Base-by-base conservation (phyloP, 805 yeast species). In the Candida orba region DNA sequence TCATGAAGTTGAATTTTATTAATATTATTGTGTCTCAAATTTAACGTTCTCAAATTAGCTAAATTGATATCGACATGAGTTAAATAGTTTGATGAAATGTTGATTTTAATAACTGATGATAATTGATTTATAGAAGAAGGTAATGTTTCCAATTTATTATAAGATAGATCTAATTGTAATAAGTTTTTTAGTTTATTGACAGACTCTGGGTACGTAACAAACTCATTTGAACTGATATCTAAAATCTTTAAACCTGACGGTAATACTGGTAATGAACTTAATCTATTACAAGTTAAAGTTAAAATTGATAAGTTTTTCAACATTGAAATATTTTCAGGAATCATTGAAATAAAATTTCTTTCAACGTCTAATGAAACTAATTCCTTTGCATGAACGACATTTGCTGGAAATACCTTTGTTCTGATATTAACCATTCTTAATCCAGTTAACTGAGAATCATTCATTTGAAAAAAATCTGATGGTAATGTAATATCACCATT, bases 401-500 rank as follows among this genome's bases (percentile, higher is more conserved):
- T 81, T 14, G 70, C 59, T 2, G 97, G 97, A 57, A 90, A 84
- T 39, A 69, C 73, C 8, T 83, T 77, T 22, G 85, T 78, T 44
- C 93, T 82, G 52, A 84, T 84, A 49, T 79, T 72, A 1, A 85
- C 78, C 68, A 81, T 86, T 44, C 79, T 73, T 48, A 89, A 69
- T 42, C 76, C 75, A 24, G 75, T 72, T 54, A 89, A 68, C 55
- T 85, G 85, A 34, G 78, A 74, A 51, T 95, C 86, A 22, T 83
- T 64, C 40, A 67, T 76, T 58, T 88, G 95, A 54, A 90, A 79
- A 59, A 90, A 90, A 57, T 89, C 96, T 43, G 78, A 66, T 0
- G 97, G 95, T 30, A 90, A 68, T 46, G 80, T 78, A 42, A 91
- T 81, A 15, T 95, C 84, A 4, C 96, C 95, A 59, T 90, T 90